Percentiles rank a stretch among this genome's conserved stretches.
Conservation (phyloP, 306 rosid genomes). For the Benincasa hispida region DNA sequence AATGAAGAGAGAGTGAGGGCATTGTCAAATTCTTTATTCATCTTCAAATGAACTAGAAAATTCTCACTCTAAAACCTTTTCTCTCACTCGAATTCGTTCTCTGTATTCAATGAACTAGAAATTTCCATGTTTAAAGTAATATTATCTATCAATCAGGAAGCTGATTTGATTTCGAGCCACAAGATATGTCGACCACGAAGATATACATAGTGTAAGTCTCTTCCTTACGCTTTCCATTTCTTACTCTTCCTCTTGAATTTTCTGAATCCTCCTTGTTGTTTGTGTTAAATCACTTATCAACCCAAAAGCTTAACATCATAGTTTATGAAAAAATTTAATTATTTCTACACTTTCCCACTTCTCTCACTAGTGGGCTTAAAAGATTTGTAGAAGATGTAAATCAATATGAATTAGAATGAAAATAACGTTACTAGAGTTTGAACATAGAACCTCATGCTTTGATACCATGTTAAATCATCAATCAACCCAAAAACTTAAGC, state of each 20-base stretch:
- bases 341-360: too few relatives aligned
- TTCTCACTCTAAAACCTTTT: too few relatives aligned
- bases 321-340: too few relatives aligned
- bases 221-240: background rate
- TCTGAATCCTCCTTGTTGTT: background rate
- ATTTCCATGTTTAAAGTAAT: background rate
- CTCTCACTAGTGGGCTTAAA: too few relatives aligned
- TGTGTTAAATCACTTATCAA: too few relatives aligned
- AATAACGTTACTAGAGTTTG: too few relatives aligned
- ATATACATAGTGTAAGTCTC: slow-evolving; percentile 61
- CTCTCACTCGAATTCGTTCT: background rate
- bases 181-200: slow-evolving; percentile 54
- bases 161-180: slow-evolving; percentile 7
- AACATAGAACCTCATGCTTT: too few relatives aligned
- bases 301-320: too few relatives aligned
- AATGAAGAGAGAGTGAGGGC: background rate
- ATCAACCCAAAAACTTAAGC: too few relatives aligned
- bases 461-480: too few relatives aligned
- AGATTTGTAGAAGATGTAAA: too few relatives aligned
- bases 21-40: background rate
- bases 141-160: slow-evolving; percentile 7
- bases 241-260: background rate
- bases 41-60: background rate
- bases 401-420: too few relatives aligned
- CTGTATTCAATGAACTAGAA: background rate